Base-by-base conservation (phyloP, 331 rosid genomes). In the Phaseolus coccineus region DNA sequence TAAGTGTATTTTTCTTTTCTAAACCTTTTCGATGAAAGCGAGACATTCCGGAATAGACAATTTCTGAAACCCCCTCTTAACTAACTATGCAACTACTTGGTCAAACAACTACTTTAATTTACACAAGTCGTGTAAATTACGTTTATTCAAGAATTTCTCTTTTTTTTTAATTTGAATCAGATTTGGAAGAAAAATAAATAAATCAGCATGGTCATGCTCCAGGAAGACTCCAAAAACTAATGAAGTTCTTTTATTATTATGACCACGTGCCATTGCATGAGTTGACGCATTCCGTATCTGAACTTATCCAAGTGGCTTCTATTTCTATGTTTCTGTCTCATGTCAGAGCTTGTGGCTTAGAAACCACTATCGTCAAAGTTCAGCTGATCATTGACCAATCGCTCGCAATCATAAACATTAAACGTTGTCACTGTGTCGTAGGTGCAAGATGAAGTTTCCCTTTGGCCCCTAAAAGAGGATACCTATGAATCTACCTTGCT, bases 201-300 rank as follows among this genome's bases (percentile, higher is more conserved):
- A 25, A 0, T 35, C 47, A 25, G 56, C 47, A 30, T 39, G 69
- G n/a, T 37, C 25, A 40, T 13, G 46, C 31, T n/a, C 22, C 66
- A 14, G 64, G 39, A 66, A 52, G 66, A 77, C 71, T 66, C 56
- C 69, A 68, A 44, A 55, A 77, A 53, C 27, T 40, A 57, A 75
- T n/a, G 66, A 51, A 19, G 68, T 28, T 46, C 74, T 51, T 25
- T 24, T 39, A 66, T 50, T 35, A 31, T n/a, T 5, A 48, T 31
- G 25, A 76, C 40, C 39, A 50, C 40, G 51, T 22, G 73, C 24
- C 11, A 14, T 42, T 42, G 47, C 16, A 74, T 47, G 52, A 31
- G 72, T 48, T 31, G 72, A 76, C 10, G 31, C 14, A 10, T 68
- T 75, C 48, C 66, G 59, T 47, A 68, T 8, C 63, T 74, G 53